Conservation (phyloP, 352 stramenopile genomes). For the Globisporangium parvum region DNA sequence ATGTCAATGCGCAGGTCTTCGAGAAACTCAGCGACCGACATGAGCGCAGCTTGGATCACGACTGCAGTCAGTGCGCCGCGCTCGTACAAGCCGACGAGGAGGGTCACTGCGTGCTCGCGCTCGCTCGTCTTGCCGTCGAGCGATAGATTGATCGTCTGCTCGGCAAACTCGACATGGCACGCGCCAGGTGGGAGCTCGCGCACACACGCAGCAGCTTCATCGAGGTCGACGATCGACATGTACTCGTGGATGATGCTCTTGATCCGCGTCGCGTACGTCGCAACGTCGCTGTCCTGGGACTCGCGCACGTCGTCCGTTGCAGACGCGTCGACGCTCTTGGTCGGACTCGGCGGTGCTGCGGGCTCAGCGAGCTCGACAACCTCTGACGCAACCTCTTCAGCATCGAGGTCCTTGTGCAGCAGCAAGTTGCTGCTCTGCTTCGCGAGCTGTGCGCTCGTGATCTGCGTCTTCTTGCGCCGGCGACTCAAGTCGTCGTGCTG, state of each 20-base stretch:
- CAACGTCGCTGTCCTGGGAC: constrained; percentile 17
- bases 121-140: constrained; percentile 72
- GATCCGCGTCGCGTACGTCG: constrained; percentile 62
- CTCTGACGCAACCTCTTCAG: constrained; percentile 1
- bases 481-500: constrained; percentile 77
- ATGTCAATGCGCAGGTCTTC: constrained; percentile 86
- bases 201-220: constrained; percentile 70
- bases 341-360: constrained; percentile 3
- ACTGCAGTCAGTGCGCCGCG: constrained; percentile 53
- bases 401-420: constrained; percentile 27
- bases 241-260: constrained; percentile 87
- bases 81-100: constrained; percentile 77
- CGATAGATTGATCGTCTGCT: constrained; percentile 62
- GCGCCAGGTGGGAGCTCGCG: constrained; percentile 51
- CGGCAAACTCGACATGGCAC: constrained; percentile 56
- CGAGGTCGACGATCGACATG: constrained; percentile 66
- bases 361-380: constrained; percentile 10
- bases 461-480: constrained; percentile 68
- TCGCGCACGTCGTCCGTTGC: constrained; percentile 4
- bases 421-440: constrained; percentile 78
- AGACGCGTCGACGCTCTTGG: neutral
- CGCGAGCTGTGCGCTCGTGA: constrained; percentile 74
- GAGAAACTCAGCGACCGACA: constrained; percentile 75
- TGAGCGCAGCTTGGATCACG: constrained; percentile 61
- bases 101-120: constrained; percentile 58